A percentile compares a stretch with the other conserved stretches of the same genome.
These are phyloP conservation scores for Microbotryum silenes-acaulis DNA, from an alignment of 1,284 basidiomycete genomes.

Conservation along the genomic window DNA sequence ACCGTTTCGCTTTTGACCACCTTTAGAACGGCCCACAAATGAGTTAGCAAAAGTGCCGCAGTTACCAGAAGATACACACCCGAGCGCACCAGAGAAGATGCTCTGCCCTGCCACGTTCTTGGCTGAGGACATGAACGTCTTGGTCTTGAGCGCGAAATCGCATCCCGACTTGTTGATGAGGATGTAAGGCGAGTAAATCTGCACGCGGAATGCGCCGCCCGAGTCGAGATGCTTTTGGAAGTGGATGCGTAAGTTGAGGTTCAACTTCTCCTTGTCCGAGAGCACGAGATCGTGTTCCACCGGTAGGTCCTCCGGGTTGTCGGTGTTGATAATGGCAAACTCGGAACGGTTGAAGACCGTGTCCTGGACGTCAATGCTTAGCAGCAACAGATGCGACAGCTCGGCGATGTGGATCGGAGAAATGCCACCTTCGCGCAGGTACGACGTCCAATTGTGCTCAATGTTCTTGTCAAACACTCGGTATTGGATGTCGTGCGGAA, in stretches of 20 bases:
- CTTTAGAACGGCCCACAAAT: slow-evolving; percentile 43
- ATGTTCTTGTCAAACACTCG: slow-evolving; percentile 88
- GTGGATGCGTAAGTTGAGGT: slow-evolving; percentile 74
- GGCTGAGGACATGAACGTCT: slow-evolving; percentile 62
- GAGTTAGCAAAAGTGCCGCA: not conserved
- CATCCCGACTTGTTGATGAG: slow-evolving; percentile 89
- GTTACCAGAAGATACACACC: slow-evolving; percentile 5
- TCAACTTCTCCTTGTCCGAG: slow-evolving; percentile 66
- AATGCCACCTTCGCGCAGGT: slow-evolving; percentile 83
- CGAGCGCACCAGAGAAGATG: slow-evolving; percentile 30
- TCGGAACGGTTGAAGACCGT: slow-evolving; percentile 95
- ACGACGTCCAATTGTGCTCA: slow-evolving; percentile 77
- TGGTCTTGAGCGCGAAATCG: slow-evolving; percentile 69
- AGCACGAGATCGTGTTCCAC: slow-evolving; percentile 66
- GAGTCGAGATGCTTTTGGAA: slow-evolving; percentile 82
- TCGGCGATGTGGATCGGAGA: slow-evolving; percentile 98
- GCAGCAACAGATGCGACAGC: slow-evolving; percentile 81
- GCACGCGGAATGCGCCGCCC: slow-evolving; percentile 96
- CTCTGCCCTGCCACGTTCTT: slow-evolving; percentile 79
- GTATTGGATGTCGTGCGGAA: slow-evolving; percentile 94
- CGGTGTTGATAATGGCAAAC: slow-evolving; percentile 94
- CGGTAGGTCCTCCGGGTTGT: slow-evolving; percentile 83
- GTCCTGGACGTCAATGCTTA: slow-evolving; percentile 85
- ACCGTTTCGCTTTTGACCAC: slow-evolving; percentile 31
- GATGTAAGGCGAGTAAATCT: slow-evolving; percentile 89